phyloP scores from a whole-genome alignment of 164 flowering plant genomes.

The Piper longum region DNA sequence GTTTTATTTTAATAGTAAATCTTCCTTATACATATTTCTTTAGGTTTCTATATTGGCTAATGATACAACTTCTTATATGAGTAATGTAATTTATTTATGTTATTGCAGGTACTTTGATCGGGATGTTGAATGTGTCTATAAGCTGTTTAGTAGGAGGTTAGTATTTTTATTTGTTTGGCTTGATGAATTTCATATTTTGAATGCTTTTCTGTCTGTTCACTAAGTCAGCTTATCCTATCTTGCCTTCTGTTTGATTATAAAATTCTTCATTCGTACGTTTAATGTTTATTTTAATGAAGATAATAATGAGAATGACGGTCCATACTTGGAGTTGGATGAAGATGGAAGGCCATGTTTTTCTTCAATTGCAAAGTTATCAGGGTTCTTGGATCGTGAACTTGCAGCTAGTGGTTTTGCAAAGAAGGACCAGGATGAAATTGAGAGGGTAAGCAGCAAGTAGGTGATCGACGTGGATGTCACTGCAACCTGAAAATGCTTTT shows the following conservation, averaged over 20 bases:
- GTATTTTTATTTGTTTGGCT: constrained; percentile 2
- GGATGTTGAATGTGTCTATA: constrained; percentile 84
- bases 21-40: too few relatives aligned
- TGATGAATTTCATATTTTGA: not conserved
- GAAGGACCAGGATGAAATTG: constrained; percentile 59
- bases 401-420: constrained; percentile 88
- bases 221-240: not conserved
- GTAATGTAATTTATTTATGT: not conserved
- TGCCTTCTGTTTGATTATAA: not conserved
- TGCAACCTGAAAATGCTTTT: too few relatives aligned
- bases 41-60: not conserved
- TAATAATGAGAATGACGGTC: constrained; percentile 30
- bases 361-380: constrained; percentile 36
- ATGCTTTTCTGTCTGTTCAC: not conserved
- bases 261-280: constrained; percentile 27
- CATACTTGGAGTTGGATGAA: constrained; percentile 29
- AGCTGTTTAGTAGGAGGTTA: constrained; percentile 79
- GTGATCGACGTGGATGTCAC: too few relatives aligned
- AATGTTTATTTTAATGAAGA: constrained; percentile 37
- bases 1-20: too few relatives aligned
- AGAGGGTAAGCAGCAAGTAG: constrained; percentile 36
- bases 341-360: constrained; percentile 48
- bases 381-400: constrained; percentile 74
- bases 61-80: not conserved
- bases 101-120: constrained; percentile 90